phyloP scores from a whole-genome alignment of 2,329 filamentous ascomycete species.

The Alternaria arbusti region DNA sequence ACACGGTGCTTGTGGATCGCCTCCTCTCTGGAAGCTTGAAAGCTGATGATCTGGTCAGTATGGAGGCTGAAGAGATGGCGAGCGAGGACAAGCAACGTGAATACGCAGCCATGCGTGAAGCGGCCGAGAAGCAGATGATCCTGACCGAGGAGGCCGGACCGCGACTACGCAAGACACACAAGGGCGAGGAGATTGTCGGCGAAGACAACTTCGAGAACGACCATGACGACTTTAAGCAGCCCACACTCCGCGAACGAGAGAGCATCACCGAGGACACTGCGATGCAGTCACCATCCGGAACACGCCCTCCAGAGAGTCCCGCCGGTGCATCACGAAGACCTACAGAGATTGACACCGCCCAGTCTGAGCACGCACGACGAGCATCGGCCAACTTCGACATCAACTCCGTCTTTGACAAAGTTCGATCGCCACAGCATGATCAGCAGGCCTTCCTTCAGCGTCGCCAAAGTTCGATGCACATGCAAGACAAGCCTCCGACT shows the following conservation, averaged over 20 bases:
- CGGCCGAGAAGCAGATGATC: slow-evolving; percentile 82
- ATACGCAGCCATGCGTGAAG: slow-evolving; percentile 77
- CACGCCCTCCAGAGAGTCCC: slow-evolving; percentile 28
- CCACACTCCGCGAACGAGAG: slow-evolving; percentile 34
- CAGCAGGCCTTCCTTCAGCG: slow-evolving; percentile 55
- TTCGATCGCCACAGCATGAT: slow-evolving; percentile 71
- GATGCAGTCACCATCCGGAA: slow-evolving; percentile 21
- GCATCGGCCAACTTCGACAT: slow-evolving; percentile 78
- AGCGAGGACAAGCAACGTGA: slow-evolving; percentile 85
- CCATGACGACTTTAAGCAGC: slow-evolving; percentile 33
- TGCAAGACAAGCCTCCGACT: slow-evolving; percentile 53
- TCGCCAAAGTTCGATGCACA: slow-evolving; percentile 59
- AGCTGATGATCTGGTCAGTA: slow-evolving; percentile 79
- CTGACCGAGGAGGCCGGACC: slow-evolving; percentile 74
- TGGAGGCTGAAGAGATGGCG: slow-evolving; percentile 90
- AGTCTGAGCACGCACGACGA: slow-evolving; percentile 49
- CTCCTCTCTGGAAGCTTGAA: slow-evolving; percentile 76
- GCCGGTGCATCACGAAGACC: slow-evolving; percentile 26
- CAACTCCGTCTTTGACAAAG: slow-evolving; percentile 82
- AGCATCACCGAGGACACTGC: slow-evolving; percentile 31
- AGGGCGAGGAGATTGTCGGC: slow-evolving; percentile 90
- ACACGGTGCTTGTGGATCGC: slow-evolving; percentile 76
- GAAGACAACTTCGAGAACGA: slow-evolving; percentile 61
- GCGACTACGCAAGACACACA: slow-evolving; percentile 87
- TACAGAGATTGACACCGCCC: slow-evolving; percentile 45